Base-by-base conservation (phyloP, 2,329 filamentous ascomycete genomes). In the Scedosporium boydii region DNA sequence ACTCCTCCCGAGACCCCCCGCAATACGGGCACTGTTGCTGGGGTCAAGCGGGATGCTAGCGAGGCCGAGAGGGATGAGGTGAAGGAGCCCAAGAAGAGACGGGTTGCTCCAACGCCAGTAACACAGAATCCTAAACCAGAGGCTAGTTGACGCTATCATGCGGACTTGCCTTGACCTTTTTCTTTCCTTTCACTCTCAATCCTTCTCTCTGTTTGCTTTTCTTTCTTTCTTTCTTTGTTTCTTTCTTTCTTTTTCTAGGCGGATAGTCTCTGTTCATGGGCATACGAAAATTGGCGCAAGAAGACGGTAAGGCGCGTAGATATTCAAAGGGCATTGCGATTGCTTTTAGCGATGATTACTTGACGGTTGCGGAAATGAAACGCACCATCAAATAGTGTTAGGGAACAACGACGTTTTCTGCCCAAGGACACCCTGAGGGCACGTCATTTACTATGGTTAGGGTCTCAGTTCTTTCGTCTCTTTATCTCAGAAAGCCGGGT, bases 1-100 rank as follows among this genome's bases (percentile, higher is more conserved):
- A 97, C 93, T 6, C 93, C 95, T 2, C 95, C 93, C 0, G 89
- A 96, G 72, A 98, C 93, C 3, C 93, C 93, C 5, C 81, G 85
- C 59, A 85, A 83, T 68, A 80, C 82, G 48, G 73, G 71, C 55
- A 66, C 70, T 1, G 67, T 69, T 56, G 70, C 72, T 2, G 81
- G 81, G 34, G 74, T 76, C 16, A 87, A 87, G 71, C 77, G 84
- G 66, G 84, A 87, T 29, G 79, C 79, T 12, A 81, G 77, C 26
- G 82, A 84, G 63, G 77, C 76, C 26, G 84, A 84, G 41, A 78
- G 80, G 57, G 80, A 81, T 16, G 79, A 82, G 6, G 74, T 72
- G 18, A 78, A 79, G 16, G 78, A 84, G 68, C 79, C 84, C 4
- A 91, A 91, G 76, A 87, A 86, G 74, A 81, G 88, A 68, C 80